phyloP scores from a whole-genome alignment of 352 stramenopile species.

The Globisporangium cederbergense region DNA sequence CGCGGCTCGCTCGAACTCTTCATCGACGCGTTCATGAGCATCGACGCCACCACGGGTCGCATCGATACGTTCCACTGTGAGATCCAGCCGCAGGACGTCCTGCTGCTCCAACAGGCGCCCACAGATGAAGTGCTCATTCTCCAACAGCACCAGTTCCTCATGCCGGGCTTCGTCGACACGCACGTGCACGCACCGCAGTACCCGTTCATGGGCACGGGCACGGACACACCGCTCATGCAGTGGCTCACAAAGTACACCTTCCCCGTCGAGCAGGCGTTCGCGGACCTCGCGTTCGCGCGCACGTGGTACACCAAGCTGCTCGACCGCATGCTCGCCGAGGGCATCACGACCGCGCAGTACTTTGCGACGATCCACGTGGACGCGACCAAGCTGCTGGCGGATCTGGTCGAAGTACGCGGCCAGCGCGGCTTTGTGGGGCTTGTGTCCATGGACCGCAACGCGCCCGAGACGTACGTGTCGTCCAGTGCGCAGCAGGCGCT shows the following conservation, averaged over 20 bases:
- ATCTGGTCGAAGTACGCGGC: constrained; percentile 56
- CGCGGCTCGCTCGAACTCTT: constrained; percentile 37
- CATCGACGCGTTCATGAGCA: constrained; percentile 40
- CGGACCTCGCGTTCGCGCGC: constrained; percentile 40
- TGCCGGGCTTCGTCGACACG: constrained; percentile 89
- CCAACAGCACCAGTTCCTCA: constrained; percentile 50
- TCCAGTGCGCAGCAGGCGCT: constrained; percentile 50
- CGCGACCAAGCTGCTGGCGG: constrained; percentile 70
- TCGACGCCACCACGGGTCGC: constrained; percentile 30
- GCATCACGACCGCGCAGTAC: constrained; percentile 89
- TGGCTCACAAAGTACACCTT: constrained; percentile 93
- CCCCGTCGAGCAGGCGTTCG: constrained; percentile 75
- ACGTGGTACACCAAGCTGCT: constrained; percentile 77
- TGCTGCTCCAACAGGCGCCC: constrained; percentile 8
- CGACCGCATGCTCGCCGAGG: constrained; percentile 61
- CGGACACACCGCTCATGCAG: constrained; percentile 87
- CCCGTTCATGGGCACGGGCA: constrained; percentile 84
- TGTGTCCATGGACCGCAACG: constrained; percentile 91
- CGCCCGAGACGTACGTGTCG: constrained; percentile 71
- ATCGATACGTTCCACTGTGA: constrained; percentile 39
- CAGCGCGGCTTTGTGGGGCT: constrained; percentile 87
- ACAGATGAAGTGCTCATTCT: constrained; percentile 21
- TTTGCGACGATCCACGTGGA: constrained; percentile 87
- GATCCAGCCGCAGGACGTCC: constrained; percentile 24
- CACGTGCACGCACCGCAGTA: constrained; percentile 93